Conservation (phyloP, 1,284 basidiomycete genomes). For the Ganoderma sinense region DNA sequence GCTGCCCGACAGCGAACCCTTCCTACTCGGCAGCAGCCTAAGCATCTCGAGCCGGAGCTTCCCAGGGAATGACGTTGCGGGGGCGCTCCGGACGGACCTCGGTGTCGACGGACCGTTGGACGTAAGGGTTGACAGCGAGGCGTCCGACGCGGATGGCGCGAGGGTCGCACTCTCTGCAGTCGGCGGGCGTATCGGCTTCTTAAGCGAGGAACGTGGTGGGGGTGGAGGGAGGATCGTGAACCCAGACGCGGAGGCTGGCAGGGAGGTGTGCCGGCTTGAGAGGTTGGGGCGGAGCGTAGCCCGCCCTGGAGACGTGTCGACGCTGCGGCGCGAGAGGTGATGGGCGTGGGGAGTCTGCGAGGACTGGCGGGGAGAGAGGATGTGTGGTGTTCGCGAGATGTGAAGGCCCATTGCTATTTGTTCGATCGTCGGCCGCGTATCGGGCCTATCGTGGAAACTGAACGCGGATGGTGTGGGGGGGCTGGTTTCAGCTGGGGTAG, state of each 20-base stretch:
- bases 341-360: constrained; percentile 27
- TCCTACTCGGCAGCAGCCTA: constrained; percentile 48
- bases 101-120: constrained; percentile 50
- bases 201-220: constrained; percentile 68
- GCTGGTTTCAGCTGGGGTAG: constrained; percentile 57
- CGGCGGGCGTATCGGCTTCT: constrained; percentile 50
- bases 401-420: constrained; percentile 82
- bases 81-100: constrained; percentile 43
- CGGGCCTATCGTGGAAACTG: constrained; percentile 47
- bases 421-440: constrained; percentile 67
- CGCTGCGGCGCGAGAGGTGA: constrained; percentile 14
- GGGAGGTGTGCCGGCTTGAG: constrained; percentile 37
- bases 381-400: constrained; percentile 73
- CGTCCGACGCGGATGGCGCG: constrained; percentile 48
- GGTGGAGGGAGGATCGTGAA: constrained; percentile 51
- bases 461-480: constrained; percentile 46
- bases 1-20: constrained; percentile 28
- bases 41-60: constrained; percentile 53
- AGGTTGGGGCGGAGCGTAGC: constrained; percentile 32
- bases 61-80: constrained; percentile 41
- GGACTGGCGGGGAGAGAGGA: constrained; percentile 48
- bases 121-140: constrained; percentile 51
- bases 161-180: constrained; percentile 41
- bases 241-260: constrained; percentile 27
- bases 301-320: constrained; percentile 24